Conservation (phyloP, 306 rosid species). For the Casuarina equisetifolia region DNA sequence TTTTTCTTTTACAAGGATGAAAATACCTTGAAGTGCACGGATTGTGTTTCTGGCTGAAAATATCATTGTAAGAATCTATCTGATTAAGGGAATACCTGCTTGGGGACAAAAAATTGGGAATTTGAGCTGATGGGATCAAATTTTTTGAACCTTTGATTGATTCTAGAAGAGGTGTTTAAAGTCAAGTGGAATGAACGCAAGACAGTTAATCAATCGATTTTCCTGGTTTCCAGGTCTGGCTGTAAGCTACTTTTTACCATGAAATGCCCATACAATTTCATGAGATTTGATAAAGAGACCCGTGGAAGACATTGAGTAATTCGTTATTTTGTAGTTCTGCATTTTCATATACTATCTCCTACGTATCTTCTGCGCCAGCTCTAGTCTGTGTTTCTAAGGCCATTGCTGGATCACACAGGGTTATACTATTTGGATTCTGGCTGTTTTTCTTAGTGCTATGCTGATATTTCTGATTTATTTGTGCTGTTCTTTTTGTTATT, state of each 20-base stretch:
- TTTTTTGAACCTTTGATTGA: background rate
- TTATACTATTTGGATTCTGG: background rate
- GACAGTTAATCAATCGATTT: background rate
- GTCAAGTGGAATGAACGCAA: background rate
- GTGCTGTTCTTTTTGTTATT: background rate
- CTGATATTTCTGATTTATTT: background rate
- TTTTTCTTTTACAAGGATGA: background rate
- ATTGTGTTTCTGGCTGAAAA: background rate
- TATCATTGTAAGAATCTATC: background rate
- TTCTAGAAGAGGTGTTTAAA: background rate
- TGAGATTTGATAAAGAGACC: background rate
- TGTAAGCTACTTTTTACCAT: background rate
- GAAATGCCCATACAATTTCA: background rate
- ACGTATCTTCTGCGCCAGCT: background rate
- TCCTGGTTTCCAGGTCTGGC: background rate
- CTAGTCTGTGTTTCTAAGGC: background rate
- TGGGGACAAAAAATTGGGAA: background rate
- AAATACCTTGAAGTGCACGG: background rate
- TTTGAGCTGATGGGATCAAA: background rate
- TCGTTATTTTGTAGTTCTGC: background rate
- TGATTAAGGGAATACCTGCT: background rate
- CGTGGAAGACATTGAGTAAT: background rate
- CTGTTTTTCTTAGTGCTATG: background rate
- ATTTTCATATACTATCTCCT: background rate
- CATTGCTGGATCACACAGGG: background rate